Conservation (phyloP, 1,284 basidiomycete species). For the Ganoderma resinaceum region DNA sequence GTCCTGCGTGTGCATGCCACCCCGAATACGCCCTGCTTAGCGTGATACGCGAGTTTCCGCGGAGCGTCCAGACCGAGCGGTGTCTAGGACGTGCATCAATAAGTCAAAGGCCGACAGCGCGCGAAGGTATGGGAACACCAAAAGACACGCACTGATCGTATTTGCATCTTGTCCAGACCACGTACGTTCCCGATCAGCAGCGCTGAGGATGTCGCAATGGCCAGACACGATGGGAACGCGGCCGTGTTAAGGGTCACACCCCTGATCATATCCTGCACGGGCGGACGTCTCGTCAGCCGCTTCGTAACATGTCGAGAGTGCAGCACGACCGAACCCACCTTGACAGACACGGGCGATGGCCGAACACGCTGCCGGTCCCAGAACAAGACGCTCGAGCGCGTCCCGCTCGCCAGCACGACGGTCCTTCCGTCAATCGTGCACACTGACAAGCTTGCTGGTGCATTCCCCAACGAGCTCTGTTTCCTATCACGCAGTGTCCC, state of each 20-base stretch:
- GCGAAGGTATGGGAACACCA: neutral
- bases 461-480: conserved; percentile 69
- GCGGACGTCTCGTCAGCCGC: neutral
- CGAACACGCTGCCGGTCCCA: conserved; percentile 72
- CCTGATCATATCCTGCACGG: conserved; percentile 64
- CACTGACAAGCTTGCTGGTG: conserved; percentile 67
- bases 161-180: conserved; percentile 84
- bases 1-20: conserved; percentile 62
- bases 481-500: conserved; percentile 60
- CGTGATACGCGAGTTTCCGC: conserved; percentile 65
- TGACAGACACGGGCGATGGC: conserved; percentile 76
- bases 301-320: neutral
- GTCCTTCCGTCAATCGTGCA: conserved; percentile 57
- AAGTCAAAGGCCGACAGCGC: neutral
- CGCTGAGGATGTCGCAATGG: conserved; percentile 62
- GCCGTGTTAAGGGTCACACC: conserved; percentile 58
- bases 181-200: conserved; percentile 71
- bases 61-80: conserved; percentile 75
- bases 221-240: conserved; percentile 57
- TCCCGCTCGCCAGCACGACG: conserved; percentile 71
- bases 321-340: conserved; percentile 53
- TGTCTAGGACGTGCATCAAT: conserved; percentile 50
- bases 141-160: conserved; percentile 67
- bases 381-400: conserved; percentile 67
- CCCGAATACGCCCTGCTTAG: conserved; percentile 63